A percentile compares a stretch with the other conserved stretches of the same genome.
These are phyloP conservation scores for Talaromyces atroroseus DNA, from an alignment of 2,329 filamentous ascomycete genomes.

Conservation along the genomic window DNA sequence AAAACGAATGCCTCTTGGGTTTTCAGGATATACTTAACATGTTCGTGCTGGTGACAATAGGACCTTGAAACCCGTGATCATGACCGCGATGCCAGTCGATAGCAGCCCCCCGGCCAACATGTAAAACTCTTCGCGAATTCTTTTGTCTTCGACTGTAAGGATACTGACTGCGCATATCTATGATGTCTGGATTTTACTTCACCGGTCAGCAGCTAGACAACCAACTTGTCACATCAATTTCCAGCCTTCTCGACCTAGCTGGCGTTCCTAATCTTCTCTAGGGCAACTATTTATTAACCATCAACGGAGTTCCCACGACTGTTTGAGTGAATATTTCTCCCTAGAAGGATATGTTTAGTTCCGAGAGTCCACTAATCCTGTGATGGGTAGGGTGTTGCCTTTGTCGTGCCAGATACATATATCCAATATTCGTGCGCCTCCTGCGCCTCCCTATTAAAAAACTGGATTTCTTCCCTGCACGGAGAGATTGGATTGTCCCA, in stretches of 20 bases:
- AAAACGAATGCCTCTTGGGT: no score
- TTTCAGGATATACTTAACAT: no score
- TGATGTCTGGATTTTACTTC: constrained; percentile 11
- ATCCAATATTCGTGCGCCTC: constrained; percentile 11
- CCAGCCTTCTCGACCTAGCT: constrained; percentile 16
- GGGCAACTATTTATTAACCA: constrained; percentile 26
- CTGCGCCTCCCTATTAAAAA: constrained; percentile 11
- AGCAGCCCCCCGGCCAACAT: no score
- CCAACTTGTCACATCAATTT: constrained; percentile 18
- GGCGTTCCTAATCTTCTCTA: constrained; percentile 22
- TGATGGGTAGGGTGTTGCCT: constrained; percentile 16
- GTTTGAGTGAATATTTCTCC: constrained; percentile 16
- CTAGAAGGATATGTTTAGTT: not conserved
- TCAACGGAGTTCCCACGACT: constrained; percentile 24
- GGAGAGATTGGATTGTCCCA: constrained; percentile 11
- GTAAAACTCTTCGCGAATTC: no score
- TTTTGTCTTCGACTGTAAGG: no score
- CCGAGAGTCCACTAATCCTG: not conserved
- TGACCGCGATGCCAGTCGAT: no score
- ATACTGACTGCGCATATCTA: not conserved
- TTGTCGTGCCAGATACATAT: constrained; percentile 17
- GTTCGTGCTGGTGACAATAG: no score
- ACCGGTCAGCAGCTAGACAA: constrained; percentile 11
- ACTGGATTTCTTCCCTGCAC: constrained; percentile 17
- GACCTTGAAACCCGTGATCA: no score